Conservation (phyloP, 129 eudicot species). For the Heracleum sosnowskyi region DNA sequence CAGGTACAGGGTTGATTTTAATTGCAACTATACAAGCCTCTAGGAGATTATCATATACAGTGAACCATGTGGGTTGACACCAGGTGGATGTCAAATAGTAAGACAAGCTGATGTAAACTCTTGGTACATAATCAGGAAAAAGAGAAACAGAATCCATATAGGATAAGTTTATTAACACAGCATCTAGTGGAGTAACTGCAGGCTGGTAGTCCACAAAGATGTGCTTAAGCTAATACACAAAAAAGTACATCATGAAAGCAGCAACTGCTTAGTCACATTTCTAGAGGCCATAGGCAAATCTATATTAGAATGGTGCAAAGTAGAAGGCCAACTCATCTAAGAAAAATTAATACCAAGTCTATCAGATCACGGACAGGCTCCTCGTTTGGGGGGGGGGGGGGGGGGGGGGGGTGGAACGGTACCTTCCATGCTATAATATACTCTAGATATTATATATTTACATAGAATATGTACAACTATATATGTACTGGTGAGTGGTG, state of each 20-base stretch:
- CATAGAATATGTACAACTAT: too few relatives aligned
- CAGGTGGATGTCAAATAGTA: not conserved
- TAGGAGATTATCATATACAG: not conserved
- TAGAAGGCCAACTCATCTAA: not conserved
- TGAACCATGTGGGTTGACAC: not conserved
- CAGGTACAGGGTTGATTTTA: not conserved
- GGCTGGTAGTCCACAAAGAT: not conserved
- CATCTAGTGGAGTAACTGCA: not conserved
- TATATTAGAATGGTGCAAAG: not conserved
- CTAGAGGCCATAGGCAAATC: not conserved
- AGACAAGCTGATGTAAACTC: not conserved
- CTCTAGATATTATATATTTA: too few relatives aligned
- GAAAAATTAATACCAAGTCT: not conserved
- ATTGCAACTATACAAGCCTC: not conserved
- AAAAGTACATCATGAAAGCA: not conserved
- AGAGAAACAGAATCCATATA: not conserved
- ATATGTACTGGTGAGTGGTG: too few relatives aligned
- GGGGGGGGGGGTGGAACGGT: too few relatives aligned
- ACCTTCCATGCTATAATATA: too few relatives aligned
- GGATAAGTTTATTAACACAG: not conserved
- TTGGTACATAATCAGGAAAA: not conserved
- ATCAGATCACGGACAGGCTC: not conserved
- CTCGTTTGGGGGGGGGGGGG: too few relatives aligned
- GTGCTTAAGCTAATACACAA: not conserved
- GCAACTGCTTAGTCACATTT: not conserved